Percentiles rank a stretch among this genome's conserved stretches.
Evolutionary conservation across 805 yeast genomes (phyloP).

Genomic region (Candida mattraensis): DNA sequence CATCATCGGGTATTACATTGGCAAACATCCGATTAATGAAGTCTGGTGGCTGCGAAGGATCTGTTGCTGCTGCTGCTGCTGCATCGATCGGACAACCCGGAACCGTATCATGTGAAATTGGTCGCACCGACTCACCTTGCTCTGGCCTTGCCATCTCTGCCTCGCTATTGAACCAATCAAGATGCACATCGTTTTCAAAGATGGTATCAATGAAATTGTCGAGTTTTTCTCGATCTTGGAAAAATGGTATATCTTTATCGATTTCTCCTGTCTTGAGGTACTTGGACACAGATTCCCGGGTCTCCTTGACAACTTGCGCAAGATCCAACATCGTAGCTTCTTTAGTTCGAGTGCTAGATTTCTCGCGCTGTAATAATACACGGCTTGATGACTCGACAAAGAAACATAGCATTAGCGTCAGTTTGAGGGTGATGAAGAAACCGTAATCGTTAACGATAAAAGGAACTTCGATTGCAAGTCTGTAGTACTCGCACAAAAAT

Average conservation of each 20-base stretch:
- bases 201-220: constrained; percentile 6
- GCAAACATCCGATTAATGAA: too few species aligned
- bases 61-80: too few species aligned
- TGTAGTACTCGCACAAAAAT: constrained; percentile 17
- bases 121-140: too few species aligned
- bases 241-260: constrained; percentile 7
- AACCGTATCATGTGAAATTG: too few species aligned
- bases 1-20: too few species aligned
- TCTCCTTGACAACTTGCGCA: background rate
- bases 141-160: too few species aligned
- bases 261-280: constrained; percentile 4
- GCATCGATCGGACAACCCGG: too few species aligned
- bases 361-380: background rate
- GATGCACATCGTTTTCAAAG: constrained; percentile 2
- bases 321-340: background rate
- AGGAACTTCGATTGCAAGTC: constrained; percentile 5
- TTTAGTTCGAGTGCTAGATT: background rate
- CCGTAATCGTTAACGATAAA: constrained; percentile 15
- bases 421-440: constrained; percentile 18
- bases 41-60: too few species aligned
- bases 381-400: constrained; percentile 15
- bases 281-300: background rate
- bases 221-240: constrained; percentile 4
- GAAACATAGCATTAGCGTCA: constrained; percentile 18
- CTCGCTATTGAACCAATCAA: constrained; percentile 1